These are phyloP conservation scores for Citrus medica DNA, from an alignment of 345 rosid species.

Conservation along the genomic window DNA sequence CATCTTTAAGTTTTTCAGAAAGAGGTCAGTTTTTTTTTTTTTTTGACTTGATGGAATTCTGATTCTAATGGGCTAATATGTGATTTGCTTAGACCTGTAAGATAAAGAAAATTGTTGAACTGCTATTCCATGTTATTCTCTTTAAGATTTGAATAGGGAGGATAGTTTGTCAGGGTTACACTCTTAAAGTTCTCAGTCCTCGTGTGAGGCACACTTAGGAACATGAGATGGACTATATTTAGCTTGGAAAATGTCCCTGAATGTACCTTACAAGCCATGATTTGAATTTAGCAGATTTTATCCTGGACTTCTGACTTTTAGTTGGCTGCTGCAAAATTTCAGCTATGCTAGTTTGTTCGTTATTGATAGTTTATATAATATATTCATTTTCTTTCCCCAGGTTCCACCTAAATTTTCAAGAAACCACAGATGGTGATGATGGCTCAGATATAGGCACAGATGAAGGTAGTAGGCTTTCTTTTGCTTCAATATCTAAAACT, in stretches of 20 bases:
- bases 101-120: background rate
- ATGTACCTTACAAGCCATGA: background rate
- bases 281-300: background rate
- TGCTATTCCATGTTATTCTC: background rate
- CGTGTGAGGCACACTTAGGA: background rate
- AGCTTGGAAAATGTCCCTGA: background rate
- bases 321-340: conserved; percentile 1
- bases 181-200: background rate
- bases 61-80: background rate
- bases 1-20: conserved; percentile 76
- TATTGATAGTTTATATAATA: background rate
- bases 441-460: conserved; percentile 40
- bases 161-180: background rate
- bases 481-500: conserved; percentile 64
- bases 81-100: background rate
- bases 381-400: conserved; percentile 29
- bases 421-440: conserved; percentile 38
- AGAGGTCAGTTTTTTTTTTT: conserved; percentile 45
- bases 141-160: background rate
- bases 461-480: conserved; percentile 62
- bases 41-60: background rate
- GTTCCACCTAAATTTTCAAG: conserved; percentile 65
- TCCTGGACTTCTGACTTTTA: background rate
- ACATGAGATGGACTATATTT: background rate
- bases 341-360: background rate